Percentiles rank a stretch among this genome's conserved stretches.
These are phyloP conservation scores for Chalaropsis thielavioides DNA, from an alignment of 2,329 filamentous ascomycete genomes.

Conservation along the genomic window DNA sequence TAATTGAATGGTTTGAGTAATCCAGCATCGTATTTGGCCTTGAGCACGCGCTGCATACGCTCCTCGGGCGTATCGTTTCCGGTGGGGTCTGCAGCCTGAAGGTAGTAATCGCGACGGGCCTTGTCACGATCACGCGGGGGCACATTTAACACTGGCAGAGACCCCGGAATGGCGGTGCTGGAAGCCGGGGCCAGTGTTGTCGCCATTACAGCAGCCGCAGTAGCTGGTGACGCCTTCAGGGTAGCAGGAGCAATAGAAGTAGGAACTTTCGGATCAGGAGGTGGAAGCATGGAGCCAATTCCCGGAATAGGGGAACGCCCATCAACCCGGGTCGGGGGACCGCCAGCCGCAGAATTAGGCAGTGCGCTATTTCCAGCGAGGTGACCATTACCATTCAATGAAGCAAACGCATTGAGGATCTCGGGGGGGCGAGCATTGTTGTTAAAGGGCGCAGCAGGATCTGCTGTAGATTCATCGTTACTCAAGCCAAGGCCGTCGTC, in stretches of 20 bases:
- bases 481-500: conserved; percentile 47
- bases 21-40: conserved; percentile 91
- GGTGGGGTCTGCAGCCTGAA: conserved; percentile 88
- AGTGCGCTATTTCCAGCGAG: background rate
- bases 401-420: conserved; percentile 10
- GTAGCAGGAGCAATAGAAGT: background rate
- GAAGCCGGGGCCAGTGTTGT: background rate
- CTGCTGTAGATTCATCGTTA: conserved; percentile 24
- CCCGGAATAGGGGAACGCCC: conserved; percentile 18
- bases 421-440: conserved; percentile 11
- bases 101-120: conserved; percentile 71
- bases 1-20: conserved; percentile 96
- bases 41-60: conserved; percentile 84
- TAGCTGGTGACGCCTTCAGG: background rate
- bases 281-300: conserved; percentile 34
- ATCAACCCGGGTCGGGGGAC: background rate
- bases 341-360: background rate
- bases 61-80: conserved; percentile 62
- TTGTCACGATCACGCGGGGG: conserved; percentile 44
- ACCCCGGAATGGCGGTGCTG: background rate
- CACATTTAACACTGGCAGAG: conserved; percentile 16
- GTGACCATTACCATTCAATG: background rate
- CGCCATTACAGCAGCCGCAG: background rate
- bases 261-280: conserved; percentile 24
- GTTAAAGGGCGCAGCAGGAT: conserved; percentile 20